Percentiles rank a stretch among this genome's conserved stretches.
Evolutionary conservation across 331 rosid genomes (phyloP).

Genomic region (Ulmus americana): DNA sequence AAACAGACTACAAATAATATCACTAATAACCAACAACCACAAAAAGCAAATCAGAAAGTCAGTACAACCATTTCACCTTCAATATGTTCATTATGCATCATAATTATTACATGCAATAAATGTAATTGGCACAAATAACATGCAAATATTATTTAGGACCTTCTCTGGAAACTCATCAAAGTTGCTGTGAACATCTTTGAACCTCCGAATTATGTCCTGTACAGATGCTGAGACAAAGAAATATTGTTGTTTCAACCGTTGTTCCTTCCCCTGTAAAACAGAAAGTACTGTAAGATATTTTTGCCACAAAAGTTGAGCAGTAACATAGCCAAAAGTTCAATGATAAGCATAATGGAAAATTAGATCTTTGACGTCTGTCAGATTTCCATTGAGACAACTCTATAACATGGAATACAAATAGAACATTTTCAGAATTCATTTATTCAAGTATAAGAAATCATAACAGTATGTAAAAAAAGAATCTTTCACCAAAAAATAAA

Average conservation of each 20-base stretch:
- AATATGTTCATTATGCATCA: neutral
- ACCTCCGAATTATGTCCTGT: slow-evolving; percentile 69
- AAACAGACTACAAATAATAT: neutral
- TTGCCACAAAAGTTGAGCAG: neutral
- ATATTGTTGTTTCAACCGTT: slow-evolving; percentile 65
- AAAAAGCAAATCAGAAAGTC: neutral
- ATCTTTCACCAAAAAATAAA: neutral
- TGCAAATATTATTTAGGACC: slow-evolving; percentile 29
- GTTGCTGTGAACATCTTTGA: slow-evolving; percentile 54
- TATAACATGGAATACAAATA: neutral
- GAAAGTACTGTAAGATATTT: neutral
- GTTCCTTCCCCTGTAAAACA: slow-evolving; percentile 63
- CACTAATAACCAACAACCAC: neutral
- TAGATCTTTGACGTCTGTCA: neutral
- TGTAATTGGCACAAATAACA: neutral
- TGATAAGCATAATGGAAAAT: neutral
- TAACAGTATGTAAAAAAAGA: neutral
- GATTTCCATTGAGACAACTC: neutral
- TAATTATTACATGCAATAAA: slow-evolving; percentile 3
- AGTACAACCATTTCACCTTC: neutral
- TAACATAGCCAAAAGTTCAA: slow-evolving; percentile 8
- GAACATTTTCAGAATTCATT: slow-evolving; percentile 2
- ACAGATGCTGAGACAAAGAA: slow-evolving; percentile 72
- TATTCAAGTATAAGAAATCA: slow-evolving; percentile 5
- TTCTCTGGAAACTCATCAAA: slow-evolving; percentile 57